phyloP scores from a whole-genome alignment of 192 early-diverging fungal species.

The Helicostylum pulchrum region DNA sequence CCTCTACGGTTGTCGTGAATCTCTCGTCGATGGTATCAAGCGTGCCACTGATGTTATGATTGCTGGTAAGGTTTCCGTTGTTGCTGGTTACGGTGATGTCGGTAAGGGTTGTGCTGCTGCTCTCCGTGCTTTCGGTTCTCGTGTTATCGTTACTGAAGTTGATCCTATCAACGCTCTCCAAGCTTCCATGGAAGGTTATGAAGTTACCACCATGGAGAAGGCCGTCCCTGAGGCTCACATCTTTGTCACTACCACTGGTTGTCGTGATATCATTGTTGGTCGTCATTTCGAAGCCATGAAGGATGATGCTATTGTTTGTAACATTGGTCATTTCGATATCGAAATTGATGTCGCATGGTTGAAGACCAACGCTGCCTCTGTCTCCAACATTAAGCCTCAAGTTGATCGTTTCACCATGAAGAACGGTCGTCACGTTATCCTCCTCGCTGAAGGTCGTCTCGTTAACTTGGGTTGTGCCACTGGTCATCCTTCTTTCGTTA shows the following conservation, averaged over 20 bases:
- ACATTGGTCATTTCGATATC: slow-evolving; percentile 99
- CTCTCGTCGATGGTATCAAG: slow-evolving; percentile 99
- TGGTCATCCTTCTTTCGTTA: slow-evolving; percentile 98
- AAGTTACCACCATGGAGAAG: slow-evolving; percentile 99
- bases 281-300: slow-evolving; percentile 91
- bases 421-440: slow-evolving; percentile 91
- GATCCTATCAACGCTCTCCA: slow-evolving; percentile 99
- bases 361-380: slow-evolving; percentile 84
- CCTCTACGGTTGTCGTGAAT: slow-evolving; percentile 99
- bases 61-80: slow-evolving; percentile 97
- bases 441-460: slow-evolving; percentile 97
- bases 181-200: slow-evolving; percentile 98
- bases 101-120: slow-evolving; percentile 99
- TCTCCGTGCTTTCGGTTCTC: slow-evolving; percentile 96
- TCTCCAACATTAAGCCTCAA: slow-evolving; percentile 97
- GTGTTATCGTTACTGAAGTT: slow-evolving; percentile 96
- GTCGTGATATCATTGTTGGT: slow-evolving; percentile 97
- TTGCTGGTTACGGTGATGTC: slow-evolving; percentile 99
- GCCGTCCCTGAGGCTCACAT: slow-evolving; percentile 90
- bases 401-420: slow-evolving; percentile 95
- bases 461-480: slow-evolving; percentile 99
- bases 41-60: slow-evolving; percentile 99
- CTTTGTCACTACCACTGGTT: slow-evolving; percentile 98
- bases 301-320: slow-evolving; percentile 99
- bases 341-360: slow-evolving; percentile 99